Evolutionary conservation across 2,329 filamentous ascomycete genomes (phyloP), one percentile per base, ranked within the genome.

Genomic region (Blastomyces percursus): DNA sequence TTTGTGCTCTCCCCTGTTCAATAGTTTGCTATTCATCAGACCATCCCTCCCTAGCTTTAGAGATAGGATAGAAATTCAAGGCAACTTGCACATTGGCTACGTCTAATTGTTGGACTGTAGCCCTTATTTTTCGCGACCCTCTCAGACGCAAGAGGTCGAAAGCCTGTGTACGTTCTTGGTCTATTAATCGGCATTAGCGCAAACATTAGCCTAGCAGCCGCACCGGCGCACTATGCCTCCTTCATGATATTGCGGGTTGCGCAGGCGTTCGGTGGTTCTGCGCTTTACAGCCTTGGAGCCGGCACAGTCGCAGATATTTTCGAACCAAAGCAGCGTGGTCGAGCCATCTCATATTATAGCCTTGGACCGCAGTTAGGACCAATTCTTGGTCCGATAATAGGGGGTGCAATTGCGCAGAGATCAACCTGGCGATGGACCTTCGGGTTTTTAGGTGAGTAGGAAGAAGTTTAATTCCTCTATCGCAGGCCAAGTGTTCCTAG

Each of bases 401-500:
- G 78, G 4, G 78, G 77, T 30, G 69, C 71, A 24, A 71, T 80
- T 38, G 72, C 75, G 3, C 68, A 69, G 2, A 62, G 62, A 1
- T 65, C 70, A 1, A 69, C 67, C 4, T 80, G 78, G 78, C 68
- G 78, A 64, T 80, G 77, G 77, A 71, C 76, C 3, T 79, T 79
- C 63, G 44, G 46, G 50, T 61, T 61, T 46, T 65, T 76, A 21
- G 70, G 67, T 69, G 62, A 35, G 63, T 54, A 21, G 16, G 30
- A n/a, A 14, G 27, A 9, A 8, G 9, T 32, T 14, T 8, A 24
- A 59, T n/a, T 42, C 8, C 35, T 32, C 8, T 24, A 48, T 8
- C 19, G 24, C n/a, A 42, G n/a, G 21, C 21, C 35, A 16, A 57
- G 21, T 11, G 32, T 40, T 42, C 35, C 42, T 27, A 19, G 27